Evolutionary conservation across 2,329 filamentous ascomycete genomes (phyloP).

Genomic region (Monilinia aucupariae): DNA sequence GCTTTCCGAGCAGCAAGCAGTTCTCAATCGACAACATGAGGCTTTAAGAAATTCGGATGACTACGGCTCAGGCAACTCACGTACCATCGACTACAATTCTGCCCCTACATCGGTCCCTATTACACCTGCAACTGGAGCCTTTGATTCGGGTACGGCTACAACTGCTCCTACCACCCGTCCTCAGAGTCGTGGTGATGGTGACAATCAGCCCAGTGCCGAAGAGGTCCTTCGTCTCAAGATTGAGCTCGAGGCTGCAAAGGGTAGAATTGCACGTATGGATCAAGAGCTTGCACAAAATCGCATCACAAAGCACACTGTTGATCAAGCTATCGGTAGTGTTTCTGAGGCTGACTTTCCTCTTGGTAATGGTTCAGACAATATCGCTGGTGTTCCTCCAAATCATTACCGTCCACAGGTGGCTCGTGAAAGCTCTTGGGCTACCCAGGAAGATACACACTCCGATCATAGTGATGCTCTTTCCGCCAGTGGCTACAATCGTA

Average conservation of each 20-base stretch:
- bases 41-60: conserved; percentile 41
- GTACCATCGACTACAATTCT: conserved; percentile 42
- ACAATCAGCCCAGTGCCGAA: conserved; percentile 38
- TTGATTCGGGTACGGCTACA: conserved; percentile 35
- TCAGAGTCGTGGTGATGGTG: conserved; percentile 46
- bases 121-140: conserved; percentile 55
- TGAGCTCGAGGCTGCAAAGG: conserved; percentile 65
- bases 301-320: conserved; percentile 53
- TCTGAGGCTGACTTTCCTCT: conserved; percentile 41
- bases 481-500: conserved; percentile 46
- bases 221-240: conserved; percentile 65
- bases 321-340: conserved; percentile 47
- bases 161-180: conserved; percentile 48
- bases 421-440: conserved; percentile 47
- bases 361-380: conserved; percentile 22
- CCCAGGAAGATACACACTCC: conserved; percentile 49
- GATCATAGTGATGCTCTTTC: conserved; percentile 53
- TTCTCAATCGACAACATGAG: conserved; percentile 55
- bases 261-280: conserved; percentile 64
- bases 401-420: conserved; percentile 37
- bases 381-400: conserved; percentile 28
- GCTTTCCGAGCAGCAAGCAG: conserved; percentile 63
- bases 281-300: conserved; percentile 64
- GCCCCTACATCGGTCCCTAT: conserved; percentile 53
- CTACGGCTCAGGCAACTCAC: conserved; percentile 23